phyloP scores from a whole-genome alignment of 192 early-diverging fungal genomes.

The Rhizophagus sp. region DNA sequence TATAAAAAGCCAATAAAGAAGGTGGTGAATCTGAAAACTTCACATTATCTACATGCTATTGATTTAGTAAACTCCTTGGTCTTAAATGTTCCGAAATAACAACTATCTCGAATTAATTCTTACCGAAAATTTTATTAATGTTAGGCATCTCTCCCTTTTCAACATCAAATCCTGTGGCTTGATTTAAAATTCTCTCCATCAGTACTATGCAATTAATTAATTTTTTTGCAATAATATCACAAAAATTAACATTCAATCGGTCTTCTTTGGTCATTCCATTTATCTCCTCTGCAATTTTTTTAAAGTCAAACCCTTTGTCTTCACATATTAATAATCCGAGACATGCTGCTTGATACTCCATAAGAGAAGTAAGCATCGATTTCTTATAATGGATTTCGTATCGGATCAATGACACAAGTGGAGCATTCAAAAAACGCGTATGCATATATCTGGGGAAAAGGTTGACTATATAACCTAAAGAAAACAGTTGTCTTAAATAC shows the following conservation, averaged over 20 bases:
- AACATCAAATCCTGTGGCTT: slow-evolving; percentile 12
- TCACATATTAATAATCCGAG: slow-evolving; percentile 59
- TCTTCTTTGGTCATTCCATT: not conserved
- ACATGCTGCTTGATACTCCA: slow-evolving; percentile 58
- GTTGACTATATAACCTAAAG: slow-evolving; percentile 24
- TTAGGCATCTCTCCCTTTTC: slow-evolving; percentile 24
- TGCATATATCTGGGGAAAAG: slow-evolving; percentile 40
- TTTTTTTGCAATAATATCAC: slow-evolving; percentile 17
- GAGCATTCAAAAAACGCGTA: slow-evolving; percentile 33
- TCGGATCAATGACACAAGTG: slow-evolving; percentile 44
- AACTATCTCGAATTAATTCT: not conserved
- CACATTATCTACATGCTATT: slow-evolving; percentile 27
- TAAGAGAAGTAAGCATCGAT: slow-evolving; percentile 44
- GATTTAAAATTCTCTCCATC: slow-evolving; percentile 18
- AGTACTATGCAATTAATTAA: slow-evolving; percentile 21
- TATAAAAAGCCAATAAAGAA: slow-evolving; percentile 30
- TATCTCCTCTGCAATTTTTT: slow-evolving; percentile 15
- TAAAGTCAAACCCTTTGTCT: slow-evolving; percentile 46
- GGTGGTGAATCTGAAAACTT: slow-evolving; percentile 12
- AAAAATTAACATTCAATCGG: not conserved
- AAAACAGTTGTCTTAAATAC: slow-evolving; percentile 14
- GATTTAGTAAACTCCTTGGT: not conserved
- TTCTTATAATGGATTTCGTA: slow-evolving; percentile 63
- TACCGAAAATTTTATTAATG: slow-evolving; percentile 31
- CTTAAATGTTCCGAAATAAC: too few species aligned